Base-by-base conservation (phyloP, 352 stramenopile species). In the Pythium sp. region DNA sequence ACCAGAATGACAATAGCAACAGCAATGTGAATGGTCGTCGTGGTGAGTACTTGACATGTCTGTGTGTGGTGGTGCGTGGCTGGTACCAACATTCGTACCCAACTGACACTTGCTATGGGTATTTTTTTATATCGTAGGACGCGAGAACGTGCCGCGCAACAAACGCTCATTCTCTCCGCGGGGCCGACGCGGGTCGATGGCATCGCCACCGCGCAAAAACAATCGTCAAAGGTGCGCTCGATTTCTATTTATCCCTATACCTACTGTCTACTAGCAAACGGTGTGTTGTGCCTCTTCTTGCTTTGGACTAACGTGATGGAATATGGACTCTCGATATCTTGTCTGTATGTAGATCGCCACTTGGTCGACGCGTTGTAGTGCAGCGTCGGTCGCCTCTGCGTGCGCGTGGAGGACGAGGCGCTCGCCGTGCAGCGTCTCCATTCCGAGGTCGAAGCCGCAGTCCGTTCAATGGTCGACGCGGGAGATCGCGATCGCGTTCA, bases 361-460 rank as follows among this genome's bases (percentile, higher is more conserved):
- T 64, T 32, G 34, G 38, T 49, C 34, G 57, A 49, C 56, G 67
- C 34, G 32, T 46, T 11, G 61, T n/a, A 26, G 24, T 38, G 41
- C 67, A 59, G 53, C 65, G 65, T 43, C 62, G 64, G 20, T 73
- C 73, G n/a, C 57, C 58, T 24, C 77, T 78, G 71, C 75, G 12
- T 30, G 34, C 72, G 11, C 65, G 71, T 32, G 62, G 60, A 1
- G 69, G 64, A 24, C 71, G 72, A 12, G 51, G 47, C 18, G 64
- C 36, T 6, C 70, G 79, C 24, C 79, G 82, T 7, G 64, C 20
- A 0, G 64, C 66, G 0, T 92, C 85, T 11, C 78, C 80, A 4
- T 89, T 86, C 56, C 80, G 88, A 22, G 81, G 79, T 0, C 68
- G 78, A 1, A 85, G 76, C 53, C 75, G 72, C 51, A 87, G 82